Conservation (phyloP, 345 rosid species). For the Cardamine chenopodiifolia region DNA sequence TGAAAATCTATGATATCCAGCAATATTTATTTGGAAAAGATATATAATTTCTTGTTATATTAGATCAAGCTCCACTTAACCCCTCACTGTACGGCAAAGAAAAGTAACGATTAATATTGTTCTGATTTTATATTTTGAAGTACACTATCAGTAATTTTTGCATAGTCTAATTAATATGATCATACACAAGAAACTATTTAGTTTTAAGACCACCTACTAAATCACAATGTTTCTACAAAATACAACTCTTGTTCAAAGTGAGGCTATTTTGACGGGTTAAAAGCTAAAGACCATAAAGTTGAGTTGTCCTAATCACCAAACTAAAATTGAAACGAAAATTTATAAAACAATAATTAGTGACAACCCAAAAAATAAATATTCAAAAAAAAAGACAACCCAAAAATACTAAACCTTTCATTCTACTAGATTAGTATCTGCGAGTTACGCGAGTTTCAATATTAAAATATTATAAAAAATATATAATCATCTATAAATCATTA, state of each 20-base stretch:
- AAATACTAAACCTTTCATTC: too few species aligned
- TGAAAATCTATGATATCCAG: not conserved
- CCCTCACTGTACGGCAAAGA: not conserved
- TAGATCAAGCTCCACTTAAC: not conserved
- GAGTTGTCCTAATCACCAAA: conserved; percentile 24
- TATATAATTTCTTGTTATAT: not conserved
- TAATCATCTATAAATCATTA: too few species aligned
- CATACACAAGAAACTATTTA: not conserved
- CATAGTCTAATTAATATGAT: not conserved
- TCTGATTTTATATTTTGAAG: not conserved
- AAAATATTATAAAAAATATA: too few species aligned
- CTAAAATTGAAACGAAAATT: conserved; percentile 31
- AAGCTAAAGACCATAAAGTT: conserved; percentile 28
- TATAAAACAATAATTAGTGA: conserved; percentile 31
- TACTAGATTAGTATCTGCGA: too few species aligned
- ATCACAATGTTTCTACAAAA: not conserved
- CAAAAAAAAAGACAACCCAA: too few species aligned
- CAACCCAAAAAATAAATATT: conserved; percentile 30
- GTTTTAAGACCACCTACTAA: not conserved
- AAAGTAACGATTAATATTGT: not conserved
- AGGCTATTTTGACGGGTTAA: not conserved
- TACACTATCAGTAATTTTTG: not conserved
- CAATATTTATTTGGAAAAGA: not conserved
- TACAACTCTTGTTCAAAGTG: not conserved
- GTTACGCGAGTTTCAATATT: too few species aligned